A percentile compares a stretch with the other conserved stretches of the same genome.
phyloP scores from a whole-genome alignment of 2,329 filamentous ascomycete species.

The Colletotrichum siamense region DNA sequence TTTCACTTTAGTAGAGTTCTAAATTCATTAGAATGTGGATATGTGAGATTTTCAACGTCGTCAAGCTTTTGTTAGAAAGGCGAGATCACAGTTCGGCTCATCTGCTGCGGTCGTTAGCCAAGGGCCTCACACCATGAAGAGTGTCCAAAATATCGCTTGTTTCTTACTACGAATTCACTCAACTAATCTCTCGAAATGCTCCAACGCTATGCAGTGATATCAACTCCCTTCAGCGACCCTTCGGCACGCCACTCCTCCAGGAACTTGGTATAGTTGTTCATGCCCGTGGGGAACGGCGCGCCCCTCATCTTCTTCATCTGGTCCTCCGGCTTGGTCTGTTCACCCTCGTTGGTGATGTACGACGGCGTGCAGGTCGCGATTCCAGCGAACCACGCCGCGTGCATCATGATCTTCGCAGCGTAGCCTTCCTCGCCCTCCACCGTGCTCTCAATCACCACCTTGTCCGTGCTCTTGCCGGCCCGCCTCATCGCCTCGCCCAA shows the following conservation, averaged over 20 bases:
- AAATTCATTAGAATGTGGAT: background rate
- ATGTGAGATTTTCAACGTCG: fast-evolving
- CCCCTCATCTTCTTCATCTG: conserved; percentile 34
- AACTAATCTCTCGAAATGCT: background rate
- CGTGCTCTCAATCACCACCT: conserved; percentile 47
- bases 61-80: background rate
- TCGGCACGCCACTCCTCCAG: conserved; percentile 33
- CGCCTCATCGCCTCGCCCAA: conserved; percentile 27
- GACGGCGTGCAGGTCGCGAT: conserved; percentile 58
- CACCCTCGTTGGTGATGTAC: conserved; percentile 55
- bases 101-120: background rate
- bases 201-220: background rate
- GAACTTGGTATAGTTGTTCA: conserved; percentile 33
- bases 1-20: background rate
- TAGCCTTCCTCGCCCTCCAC: conserved; percentile 52
- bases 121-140: background rate
- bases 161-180: background rate
- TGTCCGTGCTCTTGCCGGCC: conserved; percentile 20
- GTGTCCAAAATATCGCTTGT: background rate
- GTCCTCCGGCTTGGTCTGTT: conserved; percentile 30
- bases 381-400: conserved; percentile 43
- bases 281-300: conserved; percentile 34
- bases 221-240: conserved; percentile 30
- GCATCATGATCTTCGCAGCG: conserved; percentile 42
- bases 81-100: background rate